Percentiles rank a stretch among this genome's conserved stretches.
Evolutionary conservation across 805 yeast species (phyloP).

Genomic region (Spencermartinsiella europaea): DNA sequence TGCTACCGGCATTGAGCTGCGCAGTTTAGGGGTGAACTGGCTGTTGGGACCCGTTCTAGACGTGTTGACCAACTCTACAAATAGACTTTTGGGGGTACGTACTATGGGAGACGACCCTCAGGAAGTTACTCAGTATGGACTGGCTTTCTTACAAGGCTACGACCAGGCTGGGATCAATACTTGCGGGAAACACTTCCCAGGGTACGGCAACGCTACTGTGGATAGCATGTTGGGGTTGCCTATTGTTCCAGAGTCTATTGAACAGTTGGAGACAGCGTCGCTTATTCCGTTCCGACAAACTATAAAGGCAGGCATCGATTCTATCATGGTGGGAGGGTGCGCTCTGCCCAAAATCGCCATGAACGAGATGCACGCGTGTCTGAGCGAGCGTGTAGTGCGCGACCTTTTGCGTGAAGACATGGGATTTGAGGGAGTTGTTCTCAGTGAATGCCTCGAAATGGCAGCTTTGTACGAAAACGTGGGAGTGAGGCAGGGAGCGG

Average conservation of each 20-base stretch:
- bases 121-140: slow-evolving; percentile 51
- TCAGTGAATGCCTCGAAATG: slow-evolving; percentile 59
- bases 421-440: slow-evolving; percentile 51
- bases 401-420: slow-evolving; percentile 47
- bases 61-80: slow-evolving; percentile 51
- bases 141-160: slow-evolving; percentile 49
- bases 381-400: slow-evolving; percentile 48
- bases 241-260: slow-evolving; percentile 51
- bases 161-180: slow-evolving; percentile 49
- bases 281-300: slow-evolving; percentile 47
- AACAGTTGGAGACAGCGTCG: slow-evolving; percentile 47
- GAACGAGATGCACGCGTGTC: slow-evolving; percentile 58
- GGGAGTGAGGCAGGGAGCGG: slow-evolving; percentile 63
- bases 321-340: slow-evolving; percentile 57
- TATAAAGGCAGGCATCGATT: slow-evolving; percentile 45
- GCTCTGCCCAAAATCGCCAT: slow-evolving; percentile 58
- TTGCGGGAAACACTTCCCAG: slow-evolving; percentile 64
- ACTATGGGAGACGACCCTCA: slow-evolving; percentile 58
- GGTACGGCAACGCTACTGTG: slow-evolving; percentile 57
- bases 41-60: slow-evolving; percentile 60
- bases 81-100: slow-evolving; percentile 54
- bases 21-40: slow-evolving; percentile 51
- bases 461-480: slow-evolving; percentile 58
- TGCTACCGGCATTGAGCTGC: slow-evolving; percentile 50
- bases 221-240: slow-evolving; percentile 55